These are phyloP conservation scores for Terana coerulea DNA, from an alignment of 768 basidiomycete genomes.

Conservation along the genomic window DNA sequence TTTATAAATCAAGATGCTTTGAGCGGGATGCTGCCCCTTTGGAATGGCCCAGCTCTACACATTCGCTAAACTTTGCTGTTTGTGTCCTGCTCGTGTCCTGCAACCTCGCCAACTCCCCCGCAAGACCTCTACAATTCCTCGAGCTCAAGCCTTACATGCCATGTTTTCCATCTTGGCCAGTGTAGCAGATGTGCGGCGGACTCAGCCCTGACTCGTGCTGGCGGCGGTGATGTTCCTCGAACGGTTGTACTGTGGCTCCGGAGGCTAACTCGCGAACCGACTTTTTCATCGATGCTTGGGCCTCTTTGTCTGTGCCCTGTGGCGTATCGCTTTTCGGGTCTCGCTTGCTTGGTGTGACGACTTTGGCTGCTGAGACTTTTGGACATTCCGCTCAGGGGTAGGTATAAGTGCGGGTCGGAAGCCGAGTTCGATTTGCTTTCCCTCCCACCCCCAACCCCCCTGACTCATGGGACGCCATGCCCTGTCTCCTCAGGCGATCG, in stretches of 20 bases:
- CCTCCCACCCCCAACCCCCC: conserved; percentile 12
- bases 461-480: conserved; percentile 31
- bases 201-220: too few relatives aligned
- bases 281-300: not conserved
- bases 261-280: not conserved
- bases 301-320: not conserved
- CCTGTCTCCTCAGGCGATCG: conserved; percentile 41
- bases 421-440: not conserved
- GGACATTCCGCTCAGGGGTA: not conserved
- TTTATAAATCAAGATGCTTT: too few relatives aligned
- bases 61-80: too few relatives aligned
- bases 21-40: too few relatives aligned
- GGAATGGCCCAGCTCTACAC: too few relatives aligned
- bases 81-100: too few relatives aligned
- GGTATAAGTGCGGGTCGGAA: conserved; percentile 1
- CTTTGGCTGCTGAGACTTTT: not conserved
- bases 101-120: too few relatives aligned
- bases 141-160: too few relatives aligned
- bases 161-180: too few relatives aligned
- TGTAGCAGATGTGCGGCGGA: too few relatives aligned
- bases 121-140: too few relatives aligned
- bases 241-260: conserved; percentile 15
- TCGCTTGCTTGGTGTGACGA: conserved; percentile 6
- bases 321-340: conserved; percentile 6
- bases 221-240: conserved; percentile 11